Evolutionary conservation across 768 basidiomycete genomes (phyloP).

Genomic region (Botryobasidium botryosum): DNA sequence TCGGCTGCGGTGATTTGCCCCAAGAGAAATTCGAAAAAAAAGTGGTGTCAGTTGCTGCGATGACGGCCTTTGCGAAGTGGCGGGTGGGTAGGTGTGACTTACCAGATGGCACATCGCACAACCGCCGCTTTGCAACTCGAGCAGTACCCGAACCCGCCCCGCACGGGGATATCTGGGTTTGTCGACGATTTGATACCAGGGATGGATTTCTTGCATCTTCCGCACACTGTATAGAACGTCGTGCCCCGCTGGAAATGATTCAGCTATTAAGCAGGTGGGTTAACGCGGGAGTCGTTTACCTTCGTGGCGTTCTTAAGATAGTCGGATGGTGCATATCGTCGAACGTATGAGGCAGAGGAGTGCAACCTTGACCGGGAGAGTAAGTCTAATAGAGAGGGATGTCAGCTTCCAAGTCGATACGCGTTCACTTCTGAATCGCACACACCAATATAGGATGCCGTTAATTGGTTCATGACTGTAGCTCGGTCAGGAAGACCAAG

Average conservation of each 20-base stretch:
- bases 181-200: neutral
- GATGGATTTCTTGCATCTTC: slow-evolving; percentile 49
- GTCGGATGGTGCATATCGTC: slow-evolving; percentile 40
- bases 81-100: slow-evolving; percentile 14
- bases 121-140: slow-evolving; percentile 30
- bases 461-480: slow-evolving; percentile 33
- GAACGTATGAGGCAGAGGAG: slow-evolving; percentile 53
- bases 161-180: slow-evolving; percentile 13
- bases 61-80: neutral
- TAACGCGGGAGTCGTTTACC: slow-evolving; percentile 22
- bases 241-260: slow-evolving; percentile 43
- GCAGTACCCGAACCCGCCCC: slow-evolving; percentile 40
- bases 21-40: too few relatives aligned
- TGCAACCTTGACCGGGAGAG: slow-evolving; percentile 44
- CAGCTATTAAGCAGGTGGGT: neutral
- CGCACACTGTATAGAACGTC: slow-evolving; percentile 51
- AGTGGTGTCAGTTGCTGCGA: neutral
- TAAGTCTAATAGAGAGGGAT: slow-evolving; percentile 47
- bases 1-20: too few relatives aligned
- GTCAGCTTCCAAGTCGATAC: too few relatives aligned
- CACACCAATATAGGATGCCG: slow-evolving; percentile 62
- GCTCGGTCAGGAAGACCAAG: slow-evolving; percentile 20
- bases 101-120: slow-evolving; percentile 60
- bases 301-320: slow-evolving; percentile 36
- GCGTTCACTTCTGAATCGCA: too few relatives aligned